Conservation (phyloP, 768 basidiomycete species). For the Lepiota venenata region DNA sequence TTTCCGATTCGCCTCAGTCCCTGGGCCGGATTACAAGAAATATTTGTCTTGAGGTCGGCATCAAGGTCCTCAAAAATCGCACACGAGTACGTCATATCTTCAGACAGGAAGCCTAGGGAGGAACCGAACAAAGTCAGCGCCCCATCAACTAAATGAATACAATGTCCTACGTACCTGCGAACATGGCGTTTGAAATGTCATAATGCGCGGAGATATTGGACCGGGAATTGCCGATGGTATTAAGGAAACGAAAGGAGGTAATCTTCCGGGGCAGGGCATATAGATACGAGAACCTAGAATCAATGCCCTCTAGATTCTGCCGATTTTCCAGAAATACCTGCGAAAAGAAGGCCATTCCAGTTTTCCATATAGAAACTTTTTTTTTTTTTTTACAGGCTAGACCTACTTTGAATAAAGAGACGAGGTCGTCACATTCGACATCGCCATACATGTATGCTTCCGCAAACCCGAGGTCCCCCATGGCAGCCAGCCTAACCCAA, state of each 20-base stretch:
- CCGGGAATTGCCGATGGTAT: constrained; percentile 60
- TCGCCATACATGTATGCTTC: constrained; percentile 82
- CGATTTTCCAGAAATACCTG: constrained; percentile 66
- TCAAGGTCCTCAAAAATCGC: constrained; percentile 67
- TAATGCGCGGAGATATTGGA: constrained; percentile 76
- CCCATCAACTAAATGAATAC: too few relatives aligned
- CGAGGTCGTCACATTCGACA: constrained; percentile 64
- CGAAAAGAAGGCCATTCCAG: background rate
- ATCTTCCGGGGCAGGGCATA: constrained; percentile 52
- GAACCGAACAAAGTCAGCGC: constrained; percentile 1
- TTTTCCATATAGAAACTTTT: background rate
- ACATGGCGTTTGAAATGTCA: constrained; percentile 78
- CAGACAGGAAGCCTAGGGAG: constrained; percentile 47
- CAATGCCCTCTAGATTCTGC: constrained; percentile 44
- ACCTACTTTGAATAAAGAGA: constrained; percentile 58
- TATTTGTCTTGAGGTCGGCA: constrained; percentile 36
- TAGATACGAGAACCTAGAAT: constrained; percentile 48
- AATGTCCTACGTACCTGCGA: constrained; percentile 55
- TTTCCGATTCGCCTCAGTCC: background rate
- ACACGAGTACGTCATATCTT: constrained; percentile 79
- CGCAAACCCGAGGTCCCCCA: constrained; percentile 70
- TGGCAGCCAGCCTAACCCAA: constrained; percentile 54
- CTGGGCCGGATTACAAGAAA: background rate
- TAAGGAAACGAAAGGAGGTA: constrained; percentile 59
- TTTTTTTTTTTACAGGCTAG: background rate